Percentiles rank a stretch among this genome's conserved stretches.
Conservation (phyloP, 2,329 filamentous ascomycete genomes). For the Gliomastix tumulicola region DNA sequence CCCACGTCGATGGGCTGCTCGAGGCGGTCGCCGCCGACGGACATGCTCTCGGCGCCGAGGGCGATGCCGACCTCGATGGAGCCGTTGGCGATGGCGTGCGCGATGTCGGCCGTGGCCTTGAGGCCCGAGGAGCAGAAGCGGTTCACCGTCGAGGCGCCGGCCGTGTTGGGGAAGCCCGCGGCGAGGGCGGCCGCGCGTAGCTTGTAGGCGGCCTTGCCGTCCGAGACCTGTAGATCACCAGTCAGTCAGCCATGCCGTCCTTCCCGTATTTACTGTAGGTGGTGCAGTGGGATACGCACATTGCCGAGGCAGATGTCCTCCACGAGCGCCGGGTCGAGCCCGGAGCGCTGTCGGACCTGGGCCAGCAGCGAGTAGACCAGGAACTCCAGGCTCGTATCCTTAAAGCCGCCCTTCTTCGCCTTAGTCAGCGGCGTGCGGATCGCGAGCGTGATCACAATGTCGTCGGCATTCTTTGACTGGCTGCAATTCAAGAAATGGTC, state of each 20-base stretch:
- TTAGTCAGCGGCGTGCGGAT: conserved; percentile 85
- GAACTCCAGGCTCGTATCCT: conserved; percentile 86
- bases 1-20: conserved; percentile 70
- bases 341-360: conserved; percentile 64
- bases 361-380: conserved; percentile 78
- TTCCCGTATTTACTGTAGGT: background rate
- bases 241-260: background rate
- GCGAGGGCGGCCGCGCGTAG: conserved; percentile 81
- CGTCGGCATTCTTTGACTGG: conserved; percentile 87
- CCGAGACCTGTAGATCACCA: conserved; percentile 55
- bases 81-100: conserved; percentile 73
- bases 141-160: conserved; percentile 76
- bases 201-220: conserved; percentile 84
- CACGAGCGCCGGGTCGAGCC: conserved; percentile 71
- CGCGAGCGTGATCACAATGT: conserved; percentile 92
- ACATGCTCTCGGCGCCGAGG: conserved; percentile 86
- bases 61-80: conserved; percentile 84
- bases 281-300: conserved; percentile 41
- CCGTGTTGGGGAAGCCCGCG: conserved; percentile 89
- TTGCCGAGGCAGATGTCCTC: conserved; percentile 93
- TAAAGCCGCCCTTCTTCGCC: conserved; percentile 86
- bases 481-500: too few species aligned
- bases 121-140: conserved; percentile 97
- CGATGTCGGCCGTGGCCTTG: conserved; percentile 92
- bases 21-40: conserved; percentile 60